Conservation (phyloP, 257 asterid genomes). For the Linaria vulgaris region DNA sequence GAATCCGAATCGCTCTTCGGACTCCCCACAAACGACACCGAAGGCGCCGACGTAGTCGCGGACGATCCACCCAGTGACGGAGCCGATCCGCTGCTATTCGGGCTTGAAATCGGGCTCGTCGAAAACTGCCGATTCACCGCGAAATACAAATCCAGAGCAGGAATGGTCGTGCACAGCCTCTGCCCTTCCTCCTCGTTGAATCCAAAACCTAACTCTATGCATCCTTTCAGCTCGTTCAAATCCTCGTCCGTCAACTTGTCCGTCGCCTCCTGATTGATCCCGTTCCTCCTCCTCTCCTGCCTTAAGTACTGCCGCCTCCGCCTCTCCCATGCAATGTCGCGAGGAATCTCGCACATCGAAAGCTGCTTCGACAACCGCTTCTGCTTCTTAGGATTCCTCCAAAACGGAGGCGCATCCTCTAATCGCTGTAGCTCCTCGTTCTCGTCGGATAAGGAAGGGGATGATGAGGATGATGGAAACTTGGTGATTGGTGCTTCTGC, state of each 20-base stretch:
- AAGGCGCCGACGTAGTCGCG: slow-evolving; percentile 13
- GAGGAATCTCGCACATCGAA: slow-evolving; percentile 72
- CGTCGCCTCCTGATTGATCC: slow-evolving; percentile 21
- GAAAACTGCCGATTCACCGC: slow-evolving; percentile 63
- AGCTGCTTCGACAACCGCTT: slow-evolving; percentile 62
- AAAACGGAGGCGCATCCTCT: slow-evolving; percentile 74
- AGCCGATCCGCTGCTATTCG: slow-evolving; percentile 35
- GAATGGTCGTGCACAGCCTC: slow-evolving; percentile 60
- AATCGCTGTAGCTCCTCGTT: slow-evolving; percentile 63
- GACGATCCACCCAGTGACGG: slow-evolving; percentile 19
- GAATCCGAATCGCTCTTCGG: slow-evolving; percentile 41
- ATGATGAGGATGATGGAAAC: slow-evolving; percentile 7
- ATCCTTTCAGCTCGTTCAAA: slow-evolving; percentile 72
- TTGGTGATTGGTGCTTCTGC: neutral
- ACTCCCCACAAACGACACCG: slow-evolving; percentile 29
- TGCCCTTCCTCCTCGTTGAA: slow-evolving; percentile 76
- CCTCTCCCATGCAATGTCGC: slow-evolving; percentile 78
- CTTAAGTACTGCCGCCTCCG: slow-evolving; percentile 58
- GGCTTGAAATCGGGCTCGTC: slow-evolving; percentile 52
- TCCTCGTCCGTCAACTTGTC: slow-evolving; percentile 69
- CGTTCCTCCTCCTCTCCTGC: slow-evolving; percentile 46
- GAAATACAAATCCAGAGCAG: slow-evolving; percentile 80
- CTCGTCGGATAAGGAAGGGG: slow-evolving; percentile 39
- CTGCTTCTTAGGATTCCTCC: slow-evolving; percentile 42
- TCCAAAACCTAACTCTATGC: slow-evolving; percentile 85